Evolutionary conservation across 768 basidiomycete genomes (phyloP), one percentile per base, ranked within the genome.

Genomic region (Kwoniella mangroviensis): DNA sequence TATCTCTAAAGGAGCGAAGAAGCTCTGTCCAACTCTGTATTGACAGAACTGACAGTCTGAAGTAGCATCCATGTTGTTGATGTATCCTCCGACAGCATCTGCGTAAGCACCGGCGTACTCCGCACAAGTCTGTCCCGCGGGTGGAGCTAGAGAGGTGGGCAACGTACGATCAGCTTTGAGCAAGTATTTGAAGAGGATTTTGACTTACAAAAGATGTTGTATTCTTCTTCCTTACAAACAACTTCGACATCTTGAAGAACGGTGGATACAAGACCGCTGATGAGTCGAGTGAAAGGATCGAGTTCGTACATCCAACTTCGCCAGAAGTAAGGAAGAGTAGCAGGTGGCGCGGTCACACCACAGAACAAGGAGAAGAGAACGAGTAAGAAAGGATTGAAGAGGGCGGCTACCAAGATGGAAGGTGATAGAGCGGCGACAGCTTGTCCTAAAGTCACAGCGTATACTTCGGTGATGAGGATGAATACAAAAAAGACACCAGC

Each of bases 341-440:
- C 59, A 63, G 56, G 62, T 41, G 67, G 65, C 26, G 70, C 69
- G 41, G 70, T 70, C 34, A 74, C 75, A 74, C 92, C 92, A 74
- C 91, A 92, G 87, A 93, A 93, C 17, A 89, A 86, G 4, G 87
- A 83, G 61, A 92, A 87, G 49, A 90, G 67, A 53, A 83, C 82
- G 53, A 86, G 84, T 58, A 92, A 70, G 86, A 92, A 90, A 1
- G 92, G 92, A 80, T 91, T 93, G 84, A 90, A 90, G 65, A 93
- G 84, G 6, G 91, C 90, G 11, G 92, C 92, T 49, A 92, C 88
- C 78, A 91, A 89, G 61, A 94, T 87, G 56, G 89, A 88, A 0
- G 93, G 92, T 1, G 89, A 89, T 19, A 93, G 82, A 1, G 93
- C 88, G 21, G 89, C 92, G 52, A 95, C 85, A 51, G 92, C 80